Evolutionary conservation across 1,284 basidiomycete genomes (phyloP).

Genomic region (Ustilago crameri): DNA sequence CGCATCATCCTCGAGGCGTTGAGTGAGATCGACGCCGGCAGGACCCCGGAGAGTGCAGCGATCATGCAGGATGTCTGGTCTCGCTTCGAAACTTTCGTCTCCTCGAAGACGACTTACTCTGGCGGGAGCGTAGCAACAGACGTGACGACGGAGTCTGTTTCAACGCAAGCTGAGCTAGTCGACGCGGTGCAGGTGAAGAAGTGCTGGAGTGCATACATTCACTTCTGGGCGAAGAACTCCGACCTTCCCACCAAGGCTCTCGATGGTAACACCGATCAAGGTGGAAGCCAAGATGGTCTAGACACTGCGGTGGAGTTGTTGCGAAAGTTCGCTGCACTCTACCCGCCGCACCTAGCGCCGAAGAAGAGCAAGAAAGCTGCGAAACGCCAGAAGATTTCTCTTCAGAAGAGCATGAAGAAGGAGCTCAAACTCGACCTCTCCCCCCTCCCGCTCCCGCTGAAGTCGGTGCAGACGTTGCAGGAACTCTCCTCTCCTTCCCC

Average conservation of each 20-base stretch:
- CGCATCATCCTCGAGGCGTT: constrained; percentile 44
- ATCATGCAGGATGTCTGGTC: constrained; percentile 43
- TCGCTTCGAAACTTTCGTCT: constrained; percentile 12
- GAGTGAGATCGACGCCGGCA: not conserved
- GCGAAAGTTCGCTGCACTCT: constrained; percentile 10
- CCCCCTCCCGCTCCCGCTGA: constrained; percentile 20
- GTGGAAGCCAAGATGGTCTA: not conserved
- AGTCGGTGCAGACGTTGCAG: constrained; percentile 11
- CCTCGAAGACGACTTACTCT: constrained; percentile 4
- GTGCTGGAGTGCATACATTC: constrained; percentile 52
- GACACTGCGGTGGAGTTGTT: constrained; percentile 14
- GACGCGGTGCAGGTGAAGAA: constrained; percentile 32
- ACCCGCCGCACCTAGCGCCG: constrained; percentile 15
- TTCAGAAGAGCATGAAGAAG: not conserved
- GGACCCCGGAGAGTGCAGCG: not conserved
- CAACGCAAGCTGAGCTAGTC: not conserved
- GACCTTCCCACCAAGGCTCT: not conserved
- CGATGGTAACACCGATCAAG: no score
- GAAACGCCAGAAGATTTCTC: not conserved
- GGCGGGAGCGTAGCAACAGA: no score
- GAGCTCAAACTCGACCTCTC: constrained; percentile 7
- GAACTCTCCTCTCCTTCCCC: constrained; percentile 1
- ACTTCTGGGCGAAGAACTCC: constrained; percentile 34
- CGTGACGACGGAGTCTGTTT: no score
- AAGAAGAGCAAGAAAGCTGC: constrained; percentile 5